phyloP scores from a whole-genome alignment of 129 eudicot genomes.

The Pulicaria dysenterica region DNA sequence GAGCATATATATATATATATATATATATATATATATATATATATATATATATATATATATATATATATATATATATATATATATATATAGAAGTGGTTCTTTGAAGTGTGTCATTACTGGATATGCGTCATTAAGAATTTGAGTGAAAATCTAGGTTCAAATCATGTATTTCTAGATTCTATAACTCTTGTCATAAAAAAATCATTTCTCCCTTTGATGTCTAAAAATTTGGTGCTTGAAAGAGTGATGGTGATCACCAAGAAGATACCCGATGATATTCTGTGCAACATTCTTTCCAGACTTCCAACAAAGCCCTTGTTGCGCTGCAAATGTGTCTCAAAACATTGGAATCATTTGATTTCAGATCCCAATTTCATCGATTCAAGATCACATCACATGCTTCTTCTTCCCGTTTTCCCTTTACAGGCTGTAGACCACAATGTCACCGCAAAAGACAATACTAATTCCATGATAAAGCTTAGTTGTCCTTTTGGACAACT shows the following conservation, averaged over 20 bases:
- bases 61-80: no score
- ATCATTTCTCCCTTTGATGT: background rate
- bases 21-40: no score
- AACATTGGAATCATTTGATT: background rate
- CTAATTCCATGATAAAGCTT: background rate
- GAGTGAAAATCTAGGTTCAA: background rate
- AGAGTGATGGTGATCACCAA: background rate
- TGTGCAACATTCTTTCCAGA: background rate
- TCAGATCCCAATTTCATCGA: background rate
- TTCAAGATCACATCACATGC: background rate
- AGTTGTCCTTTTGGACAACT: background rate
- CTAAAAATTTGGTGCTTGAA: background rate
- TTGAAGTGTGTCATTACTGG: background rate
- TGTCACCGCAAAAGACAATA: background rate
- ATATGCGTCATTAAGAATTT: background rate
- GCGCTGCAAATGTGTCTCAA: slow-evolving; percentile 2
- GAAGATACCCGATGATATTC: background rate
- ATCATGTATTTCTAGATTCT: background rate
- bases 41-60: no score
- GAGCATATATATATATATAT: background rate
- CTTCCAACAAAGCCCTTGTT: background rate
- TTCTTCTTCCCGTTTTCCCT: background rate
- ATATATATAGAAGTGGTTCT: background rate
- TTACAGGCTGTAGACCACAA: background rate
- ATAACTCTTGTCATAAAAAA: background rate